phyloP scores from a whole-genome alignment of 2,329 filamentous ascomycete genomes.

The Stagonosporopsis rhizophila region DNA sequence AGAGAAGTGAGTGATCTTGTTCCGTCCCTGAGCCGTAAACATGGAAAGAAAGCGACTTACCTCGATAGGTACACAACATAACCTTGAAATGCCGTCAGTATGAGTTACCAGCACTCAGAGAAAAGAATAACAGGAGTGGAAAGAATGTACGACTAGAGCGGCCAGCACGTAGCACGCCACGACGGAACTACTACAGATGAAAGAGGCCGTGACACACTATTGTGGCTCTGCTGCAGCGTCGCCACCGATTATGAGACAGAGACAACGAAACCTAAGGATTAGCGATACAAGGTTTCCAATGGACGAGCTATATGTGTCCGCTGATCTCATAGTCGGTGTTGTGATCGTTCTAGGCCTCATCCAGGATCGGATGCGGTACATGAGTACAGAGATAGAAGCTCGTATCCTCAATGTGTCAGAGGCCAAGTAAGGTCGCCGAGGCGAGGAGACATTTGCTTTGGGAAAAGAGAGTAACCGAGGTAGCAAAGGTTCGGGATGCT shows the following conservation, averaged over 20 bases:
- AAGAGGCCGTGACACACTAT: neutral
- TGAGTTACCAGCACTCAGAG: no score
- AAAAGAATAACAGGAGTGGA: neutral
- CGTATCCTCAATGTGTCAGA: neutral
- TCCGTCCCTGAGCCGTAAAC: neutral
- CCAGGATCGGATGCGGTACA: neutral
- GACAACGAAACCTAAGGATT: neutral
- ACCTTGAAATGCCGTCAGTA: neutral
- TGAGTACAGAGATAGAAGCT: conserved; percentile 1
- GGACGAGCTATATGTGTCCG: neutral
- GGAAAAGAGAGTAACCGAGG: neutral
- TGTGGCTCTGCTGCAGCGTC: neutral
- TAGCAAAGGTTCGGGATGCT: neutral
- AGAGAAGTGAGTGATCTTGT: neutral
- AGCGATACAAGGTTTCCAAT: neutral
- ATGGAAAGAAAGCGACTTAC: neutral
- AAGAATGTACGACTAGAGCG: neutral
- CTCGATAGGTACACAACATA: neutral
- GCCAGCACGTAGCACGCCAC: neutral
- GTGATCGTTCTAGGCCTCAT: neutral
- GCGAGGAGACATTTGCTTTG: neutral
- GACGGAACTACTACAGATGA: neutral
- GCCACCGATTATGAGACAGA: neutral
- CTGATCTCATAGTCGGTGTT: neutral
- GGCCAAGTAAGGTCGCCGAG: neutral